A percentile compares a stretch with the other conserved stretches of the same genome.
These are phyloP conservation scores for Cephaloascus fragrans DNA, from an alignment of 805 yeast species.

Conservation along the genomic window DNA sequence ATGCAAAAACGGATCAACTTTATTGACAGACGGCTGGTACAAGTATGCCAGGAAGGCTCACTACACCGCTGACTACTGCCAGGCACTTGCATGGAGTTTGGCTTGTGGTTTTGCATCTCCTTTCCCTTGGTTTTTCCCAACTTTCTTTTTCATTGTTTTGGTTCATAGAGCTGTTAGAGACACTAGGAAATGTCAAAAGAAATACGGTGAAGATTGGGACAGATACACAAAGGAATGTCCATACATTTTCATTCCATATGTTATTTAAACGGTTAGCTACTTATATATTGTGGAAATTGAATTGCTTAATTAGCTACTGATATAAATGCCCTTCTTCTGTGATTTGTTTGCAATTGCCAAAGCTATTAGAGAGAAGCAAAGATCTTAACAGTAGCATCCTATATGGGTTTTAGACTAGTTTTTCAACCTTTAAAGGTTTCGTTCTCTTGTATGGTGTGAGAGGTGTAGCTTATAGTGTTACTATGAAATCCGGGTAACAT, in stretches of 20 bases:
- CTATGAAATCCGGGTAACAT: too few relatives aligned
- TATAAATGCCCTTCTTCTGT: too few relatives aligned
- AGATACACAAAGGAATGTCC: constrained; percentile 82
- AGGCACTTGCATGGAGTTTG: constrained; percentile 86
- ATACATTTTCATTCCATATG: constrained; percentile 82
- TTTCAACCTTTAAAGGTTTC: too few relatives aligned
- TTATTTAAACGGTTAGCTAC: constrained; percentile 46
- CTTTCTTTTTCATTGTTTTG: constrained; percentile 79
- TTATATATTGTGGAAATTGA: too few relatives aligned
- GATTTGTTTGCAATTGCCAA: too few relatives aligned
- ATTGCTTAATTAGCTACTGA: too few relatives aligned
- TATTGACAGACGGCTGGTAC: constrained; percentile 93
- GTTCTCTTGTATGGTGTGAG: too few relatives aligned
- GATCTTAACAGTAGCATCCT: too few relatives aligned
- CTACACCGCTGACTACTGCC: constrained; percentile 90
- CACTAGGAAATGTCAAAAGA: constrained; percentile 68
- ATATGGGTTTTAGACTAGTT: too few relatives aligned
- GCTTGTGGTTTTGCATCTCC: constrained; percentile 82
- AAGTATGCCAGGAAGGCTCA: constrained; percentile 87
- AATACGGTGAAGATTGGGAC: constrained; percentile 94
- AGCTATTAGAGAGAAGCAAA: too few relatives aligned
- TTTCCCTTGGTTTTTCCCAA: constrained; percentile 94
- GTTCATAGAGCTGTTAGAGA: constrained; percentile 88
- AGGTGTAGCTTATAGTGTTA: too few relatives aligned
- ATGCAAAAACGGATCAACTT: constrained; percentile 75